Percentiles rank a stretch among this genome's conserved stretches.
Evolutionary conservation across 139 green algal genomes (phyloP).

Genomic region (Dunaliella sp.): DNA sequence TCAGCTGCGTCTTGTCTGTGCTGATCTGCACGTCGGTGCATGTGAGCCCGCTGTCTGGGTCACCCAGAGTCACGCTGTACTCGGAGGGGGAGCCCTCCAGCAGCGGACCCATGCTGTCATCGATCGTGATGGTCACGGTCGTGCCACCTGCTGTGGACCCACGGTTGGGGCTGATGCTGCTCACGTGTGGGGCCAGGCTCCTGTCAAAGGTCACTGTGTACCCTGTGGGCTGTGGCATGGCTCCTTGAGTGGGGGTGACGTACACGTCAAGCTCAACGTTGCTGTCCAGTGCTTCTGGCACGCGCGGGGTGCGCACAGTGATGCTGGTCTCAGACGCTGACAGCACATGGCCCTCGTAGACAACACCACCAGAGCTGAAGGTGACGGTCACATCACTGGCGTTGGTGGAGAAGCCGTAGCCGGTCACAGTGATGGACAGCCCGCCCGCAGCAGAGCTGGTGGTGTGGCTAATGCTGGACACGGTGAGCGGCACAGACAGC

Average conservation of each 20-base stretch:
- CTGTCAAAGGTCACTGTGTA: not conserved
- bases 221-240: not conserved
- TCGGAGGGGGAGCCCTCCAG: not conserved
- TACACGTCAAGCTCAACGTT: not conserved
- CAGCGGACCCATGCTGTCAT: not conserved
- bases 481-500: slow-evolving; percentile 9
- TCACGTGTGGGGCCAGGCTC: slow-evolving; percentile 3
- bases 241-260: not conserved
- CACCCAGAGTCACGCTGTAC: not conserved
- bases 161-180: slow-evolving; percentile 3
- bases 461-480: not conserved
- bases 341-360: not conserved
- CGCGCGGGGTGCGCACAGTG: not conserved
- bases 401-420: slow-evolving; percentile 26
- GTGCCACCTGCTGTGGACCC: slow-evolving; percentile 30
- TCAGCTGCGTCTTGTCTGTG: not conserved
- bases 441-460: slow-evolving; percentile 27
- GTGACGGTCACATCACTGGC: not conserved
- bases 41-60: not conserved
- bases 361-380: slow-evolving; percentile 6
- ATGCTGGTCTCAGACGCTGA: not conserved
- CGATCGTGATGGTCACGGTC: slow-evolving; percentile 6
- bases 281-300: not conserved
- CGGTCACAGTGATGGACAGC: slow-evolving; percentile 13
- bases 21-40: not conserved